These are phyloP conservation scores for Berberis thunbergii DNA, from an alignment of 164 flowering plant genomes.

Conservation along the genomic window DNA sequence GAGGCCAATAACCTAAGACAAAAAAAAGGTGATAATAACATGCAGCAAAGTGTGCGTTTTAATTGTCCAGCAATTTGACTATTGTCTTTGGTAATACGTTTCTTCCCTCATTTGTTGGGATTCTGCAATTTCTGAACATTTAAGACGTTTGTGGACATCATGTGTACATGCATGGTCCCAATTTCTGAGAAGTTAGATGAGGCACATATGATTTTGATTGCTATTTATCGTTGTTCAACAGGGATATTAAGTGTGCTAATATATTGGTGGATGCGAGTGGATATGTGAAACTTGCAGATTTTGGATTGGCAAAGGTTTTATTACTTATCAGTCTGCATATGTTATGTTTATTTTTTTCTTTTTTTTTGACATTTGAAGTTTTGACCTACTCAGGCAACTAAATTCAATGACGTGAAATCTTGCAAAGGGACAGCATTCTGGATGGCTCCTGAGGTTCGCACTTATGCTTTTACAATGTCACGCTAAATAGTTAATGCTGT, in stretches of 20 bases:
- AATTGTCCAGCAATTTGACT: too few species aligned
- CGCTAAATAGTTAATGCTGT: neutral
- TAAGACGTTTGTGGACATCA: too few species aligned
- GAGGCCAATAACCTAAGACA: too few species aligned
- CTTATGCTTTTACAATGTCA: conserved; percentile 2
- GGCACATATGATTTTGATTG: neutral
- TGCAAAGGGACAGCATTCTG: conserved; percentile 91
- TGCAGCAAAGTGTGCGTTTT: too few species aligned
- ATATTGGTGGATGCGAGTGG: conserved; percentile 85
- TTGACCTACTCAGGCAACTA: conserved; percentile 47
- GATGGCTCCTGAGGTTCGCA: conserved; percentile 98
- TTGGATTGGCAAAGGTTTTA: conserved; percentile 94
- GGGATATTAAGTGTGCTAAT: conserved; percentile 98
- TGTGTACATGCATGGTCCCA: neutral
- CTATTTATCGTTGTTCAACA: conserved; percentile 13
- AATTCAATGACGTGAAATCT: conserved; percentile 76
- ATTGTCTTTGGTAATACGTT: too few species aligned
- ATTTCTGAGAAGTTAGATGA: neutral
- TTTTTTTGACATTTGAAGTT: conserved; percentile 2
- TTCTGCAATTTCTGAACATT: too few species aligned
- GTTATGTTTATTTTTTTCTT: conserved; percentile 1
- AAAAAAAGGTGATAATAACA: too few species aligned
- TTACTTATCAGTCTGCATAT: neutral
- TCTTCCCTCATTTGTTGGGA: too few species aligned
- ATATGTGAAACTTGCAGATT: conserved; percentile 92